Conservation (phyloP, 192 early-diverging fungal genomes). For the Piromyces sp. region DNA sequence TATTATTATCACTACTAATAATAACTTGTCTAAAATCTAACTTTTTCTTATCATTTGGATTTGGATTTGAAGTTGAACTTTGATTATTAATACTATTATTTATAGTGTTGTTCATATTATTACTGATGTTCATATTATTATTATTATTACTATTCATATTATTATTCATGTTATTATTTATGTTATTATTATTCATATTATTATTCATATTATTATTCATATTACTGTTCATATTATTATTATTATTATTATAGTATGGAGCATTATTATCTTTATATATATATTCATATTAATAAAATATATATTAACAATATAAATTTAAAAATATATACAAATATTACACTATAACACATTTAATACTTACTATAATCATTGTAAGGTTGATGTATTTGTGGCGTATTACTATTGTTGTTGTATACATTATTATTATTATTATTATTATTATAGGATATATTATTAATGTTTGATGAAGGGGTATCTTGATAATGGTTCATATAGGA, state of each 20-base stretch:
- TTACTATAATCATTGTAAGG: too few relatives aligned
- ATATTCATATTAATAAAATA: too few relatives aligned
- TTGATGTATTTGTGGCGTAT: too few relatives aligned
- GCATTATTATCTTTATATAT: too few relatives aligned
- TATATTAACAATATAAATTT: too few relatives aligned
- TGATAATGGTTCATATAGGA: neutral
- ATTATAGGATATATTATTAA: neutral
- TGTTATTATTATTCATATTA: neutral
- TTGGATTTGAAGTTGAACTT: neutral
- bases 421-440: neutral
- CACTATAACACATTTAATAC: too few relatives aligned
- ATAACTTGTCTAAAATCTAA: neutral
- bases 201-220: neutral
- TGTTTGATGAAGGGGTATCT: neutral
- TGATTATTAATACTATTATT: neutral
- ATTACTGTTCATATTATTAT: neutral
- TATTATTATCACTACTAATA: neutral
- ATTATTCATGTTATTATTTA: neutral
- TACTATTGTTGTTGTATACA: too few relatives aligned
- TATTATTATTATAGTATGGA: neutral
- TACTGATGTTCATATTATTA: neutral
- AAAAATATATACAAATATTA: too few relatives aligned
- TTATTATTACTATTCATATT: neutral
- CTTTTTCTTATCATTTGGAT: neutral
- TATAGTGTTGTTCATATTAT: neutral